A percentile compares a stretch with the other conserved stretches of the same genome.
Evolutionary conservation across 1,139 yeast genomes (phyloP).

Genomic region (Taphrina confusa): DNA sequence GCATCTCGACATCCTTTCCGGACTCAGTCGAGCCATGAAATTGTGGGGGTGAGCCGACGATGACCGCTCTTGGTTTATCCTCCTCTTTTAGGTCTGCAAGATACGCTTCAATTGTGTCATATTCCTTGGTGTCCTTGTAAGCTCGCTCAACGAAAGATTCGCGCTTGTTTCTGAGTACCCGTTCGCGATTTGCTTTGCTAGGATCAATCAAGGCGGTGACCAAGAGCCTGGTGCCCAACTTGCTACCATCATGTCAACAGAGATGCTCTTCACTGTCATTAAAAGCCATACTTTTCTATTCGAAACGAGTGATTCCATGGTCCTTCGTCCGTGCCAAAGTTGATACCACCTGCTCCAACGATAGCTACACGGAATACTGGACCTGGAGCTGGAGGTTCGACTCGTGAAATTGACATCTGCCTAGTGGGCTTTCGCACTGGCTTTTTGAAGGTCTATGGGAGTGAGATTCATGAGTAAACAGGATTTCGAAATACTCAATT

Average conservation of each 20-base stretch:
- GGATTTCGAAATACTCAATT: background rate
- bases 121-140: slow-evolving; percentile 37
- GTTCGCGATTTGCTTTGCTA: slow-evolving; percentile 36
- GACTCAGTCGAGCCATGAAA: slow-evolving; percentile 40
- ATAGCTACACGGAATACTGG: slow-evolving; percentile 35
- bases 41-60: slow-evolving; percentile 41
- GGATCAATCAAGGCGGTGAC: slow-evolving; percentile 41
- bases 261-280: background rate
- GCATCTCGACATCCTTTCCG: slow-evolving; percentile 40
- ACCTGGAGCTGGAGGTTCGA: slow-evolving; percentile 34
- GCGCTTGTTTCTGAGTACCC: slow-evolving; percentile 38
- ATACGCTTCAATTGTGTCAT: slow-evolving; percentile 38
- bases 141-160: slow-evolving; percentile 36
- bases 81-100: slow-evolving; percentile 34
- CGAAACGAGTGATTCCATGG: slow-evolving; percentile 41
- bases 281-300: slow-evolving; percentile 7
- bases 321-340: slow-evolving; percentile 41
- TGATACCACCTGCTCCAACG: slow-evolving; percentile 39
- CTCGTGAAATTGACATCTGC: slow-evolving; percentile 29
- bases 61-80: slow-evolving; percentile 38
- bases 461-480: background rate
- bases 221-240: slow-evolving; percentile 39
- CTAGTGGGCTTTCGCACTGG: slow-evolving; percentile 33
- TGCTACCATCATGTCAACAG: background rate
- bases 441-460: slow-evolving; percentile 21